Evolutionary conservation across 192 early-diverging fungal species (phyloP).

Genomic region (Pilobolus umbonatus): DNA sequence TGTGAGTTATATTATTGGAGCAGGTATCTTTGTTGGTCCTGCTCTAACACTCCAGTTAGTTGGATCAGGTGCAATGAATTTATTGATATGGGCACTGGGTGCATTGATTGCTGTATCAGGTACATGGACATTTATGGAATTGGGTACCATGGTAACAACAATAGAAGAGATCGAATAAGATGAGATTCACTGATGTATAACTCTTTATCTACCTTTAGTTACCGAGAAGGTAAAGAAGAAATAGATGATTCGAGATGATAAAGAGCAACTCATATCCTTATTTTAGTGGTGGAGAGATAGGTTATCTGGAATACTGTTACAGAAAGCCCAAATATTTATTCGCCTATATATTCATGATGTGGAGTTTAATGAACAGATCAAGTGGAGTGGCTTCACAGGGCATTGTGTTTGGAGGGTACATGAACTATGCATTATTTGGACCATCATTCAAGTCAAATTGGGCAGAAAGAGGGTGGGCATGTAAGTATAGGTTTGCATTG

Average conservation of each 20-base stretch:
- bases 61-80: slow-evolving; percentile 32
- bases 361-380: slow-evolving; percentile 17
- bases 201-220: slow-evolving; percentile 1
- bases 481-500: slow-evolving; percentile 20
- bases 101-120: slow-evolving; percentile 17
- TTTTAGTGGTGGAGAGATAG: slow-evolving; percentile 24
- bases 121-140: slow-evolving; percentile 21
- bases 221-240: slow-evolving; percentile 8
- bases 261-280: neutral
- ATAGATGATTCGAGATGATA: neutral
- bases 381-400: slow-evolving; percentile 16
- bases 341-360: slow-evolving; percentile 21
- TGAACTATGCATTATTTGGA: slow-evolving; percentile 22
- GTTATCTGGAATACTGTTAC: slow-evolving; percentile 26
- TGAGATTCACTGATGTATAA: no score
- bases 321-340: slow-evolving; percentile 19
- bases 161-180: no score
- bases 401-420: slow-evolving; percentile 29
- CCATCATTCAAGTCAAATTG: slow-evolving; percentile 10
- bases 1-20: slow-evolving; percentile 30
- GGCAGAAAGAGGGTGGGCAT: slow-evolving; percentile 24
- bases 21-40: slow-evolving; percentile 28
- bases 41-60: slow-evolving; percentile 19
- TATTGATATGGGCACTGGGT: slow-evolving; percentile 23
- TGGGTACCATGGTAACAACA: slow-evolving; percentile 33